Conservation (phyloP, 2,329 filamentous ascomycete genomes). For the Ophiostoma tasmaniense region DNA sequence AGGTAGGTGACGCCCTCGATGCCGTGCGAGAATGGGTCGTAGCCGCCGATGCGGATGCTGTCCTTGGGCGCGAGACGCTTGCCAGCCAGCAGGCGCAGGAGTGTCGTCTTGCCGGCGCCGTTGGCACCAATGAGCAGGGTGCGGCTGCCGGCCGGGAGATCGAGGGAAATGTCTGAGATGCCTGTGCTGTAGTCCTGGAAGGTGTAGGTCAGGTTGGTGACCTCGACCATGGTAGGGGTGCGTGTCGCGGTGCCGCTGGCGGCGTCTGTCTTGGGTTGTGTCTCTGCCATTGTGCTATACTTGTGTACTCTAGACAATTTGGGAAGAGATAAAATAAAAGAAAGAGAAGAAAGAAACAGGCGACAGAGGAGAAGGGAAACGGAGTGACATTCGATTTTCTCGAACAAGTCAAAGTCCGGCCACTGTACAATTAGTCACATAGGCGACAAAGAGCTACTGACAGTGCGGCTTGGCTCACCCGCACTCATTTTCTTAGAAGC, state of each 20-base stretch:
- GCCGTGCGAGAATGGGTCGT: constrained; percentile 84
- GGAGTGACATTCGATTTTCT: background rate
- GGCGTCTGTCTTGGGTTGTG: background rate
- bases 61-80: constrained; percentile 79
- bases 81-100: constrained; percentile 86
- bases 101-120: constrained; percentile 92
- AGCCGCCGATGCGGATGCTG: constrained; percentile 68
- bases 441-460: background rate
- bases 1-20: constrained; percentile 95
- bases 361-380: background rate
- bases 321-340: background rate
- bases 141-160: constrained; percentile 72
- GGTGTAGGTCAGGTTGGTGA: constrained; percentile 71
- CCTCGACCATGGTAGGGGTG: constrained; percentile 59
- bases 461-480: background rate
- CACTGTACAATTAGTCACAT: background rate
- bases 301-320: background rate
- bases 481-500: background rate
- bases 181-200: constrained; percentile 83
- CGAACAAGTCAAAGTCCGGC: background rate
- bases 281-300: constrained; percentile 12
- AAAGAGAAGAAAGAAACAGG: background rate
- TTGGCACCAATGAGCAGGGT: constrained; percentile 94
- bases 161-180: constrained; percentile 62
- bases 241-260: constrained; percentile 17